Evolutionary conservation across 176 grass and related monocot species (phyloP).

Genomic region (Oryza longistaminata): DNA sequence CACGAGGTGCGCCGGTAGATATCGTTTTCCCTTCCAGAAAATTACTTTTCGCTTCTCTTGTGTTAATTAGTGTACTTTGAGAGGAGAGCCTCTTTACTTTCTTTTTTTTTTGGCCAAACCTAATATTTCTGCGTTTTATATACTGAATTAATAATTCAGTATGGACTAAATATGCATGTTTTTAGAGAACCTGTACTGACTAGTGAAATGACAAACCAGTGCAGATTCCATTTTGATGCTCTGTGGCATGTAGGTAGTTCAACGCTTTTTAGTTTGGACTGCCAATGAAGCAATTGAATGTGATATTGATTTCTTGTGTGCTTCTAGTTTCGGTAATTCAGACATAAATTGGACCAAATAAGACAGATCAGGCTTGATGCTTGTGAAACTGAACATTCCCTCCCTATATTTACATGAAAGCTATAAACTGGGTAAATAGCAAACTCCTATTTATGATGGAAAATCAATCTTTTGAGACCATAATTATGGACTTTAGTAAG

Average conservation of each 20-base stretch:
- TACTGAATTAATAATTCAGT: background rate
- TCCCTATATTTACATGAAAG: background rate
- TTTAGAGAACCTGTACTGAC: background rate
- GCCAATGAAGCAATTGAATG: background rate
- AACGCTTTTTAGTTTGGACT: background rate
- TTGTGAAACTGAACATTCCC: background rate
- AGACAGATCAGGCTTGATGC: background rate
- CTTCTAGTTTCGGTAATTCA: background rate
- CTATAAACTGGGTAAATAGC: no score
- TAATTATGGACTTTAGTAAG: background rate
- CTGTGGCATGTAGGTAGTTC: background rate
- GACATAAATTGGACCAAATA: background rate
- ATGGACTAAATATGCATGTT: background rate
- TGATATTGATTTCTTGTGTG: background rate
- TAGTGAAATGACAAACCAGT: background rate
- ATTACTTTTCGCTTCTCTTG: background rate
- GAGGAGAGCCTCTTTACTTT: background rate
- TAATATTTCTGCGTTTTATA: background rate
- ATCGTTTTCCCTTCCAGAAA: background rate
- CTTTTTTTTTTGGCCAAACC: background rate
- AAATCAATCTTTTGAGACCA: no score
- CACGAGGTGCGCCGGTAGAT: constrained; percentile 59
- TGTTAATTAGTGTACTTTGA: background rate
- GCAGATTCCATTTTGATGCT: background rate
- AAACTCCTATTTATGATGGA: no score